Evolutionary conservation across 2,329 filamentous ascomycete species (phyloP).

Genomic region (Aspergillus sergii): DNA sequence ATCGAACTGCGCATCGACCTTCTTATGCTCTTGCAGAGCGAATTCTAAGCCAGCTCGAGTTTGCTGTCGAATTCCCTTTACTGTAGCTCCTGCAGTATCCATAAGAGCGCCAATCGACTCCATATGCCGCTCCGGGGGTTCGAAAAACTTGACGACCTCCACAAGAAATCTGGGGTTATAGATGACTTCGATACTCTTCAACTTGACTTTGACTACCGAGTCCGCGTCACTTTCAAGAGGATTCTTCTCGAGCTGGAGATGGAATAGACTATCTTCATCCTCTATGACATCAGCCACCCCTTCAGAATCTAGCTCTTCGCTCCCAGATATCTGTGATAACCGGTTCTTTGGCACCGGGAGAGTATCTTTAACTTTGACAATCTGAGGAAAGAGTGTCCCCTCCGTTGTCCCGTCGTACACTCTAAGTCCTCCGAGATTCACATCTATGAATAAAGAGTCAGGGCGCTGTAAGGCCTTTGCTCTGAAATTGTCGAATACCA

Average conservation of each 20-base stretch:
- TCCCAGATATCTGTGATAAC: slow-evolving; percentile 28
- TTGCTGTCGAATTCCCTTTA: slow-evolving; percentile 92
- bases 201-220: slow-evolving; percentile 82
- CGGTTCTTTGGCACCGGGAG: slow-evolving; percentile 57
- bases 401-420: slow-evolving; percentile 95
- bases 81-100: slow-evolving; percentile 92
- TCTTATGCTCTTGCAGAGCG: slow-evolving; percentile 96
- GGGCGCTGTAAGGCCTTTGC: slow-evolving; percentile 87
- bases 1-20: slow-evolving; percentile 93
- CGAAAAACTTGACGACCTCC: slow-evolving; percentile 91
- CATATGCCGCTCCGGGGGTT: slow-evolving; percentile 95
- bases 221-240: slow-evolving; percentile 92
- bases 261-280: slow-evolving; percentile 79
- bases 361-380: slow-evolving; percentile 92
- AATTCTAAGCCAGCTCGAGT: slow-evolving; percentile 95
- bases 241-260: slow-evolving; percentile 90
- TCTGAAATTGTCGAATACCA: slow-evolving; percentile 93
- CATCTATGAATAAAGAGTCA: slow-evolving; percentile 84
- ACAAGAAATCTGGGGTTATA: slow-evolving; percentile 95
- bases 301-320: slow-evolving; percentile 42
- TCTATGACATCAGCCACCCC: slow-evolving; percentile 46
- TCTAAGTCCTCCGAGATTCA: slow-evolving; percentile 88
- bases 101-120: slow-evolving; percentile 95
- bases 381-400: slow-evolving; percentile 88
- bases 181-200: slow-evolving; percentile 94